Percentiles rank a stretch among this genome's conserved stretches.
Conservation (phyloP, 768 basidiomycete species). For the Favolaschia claudopus region DNA sequence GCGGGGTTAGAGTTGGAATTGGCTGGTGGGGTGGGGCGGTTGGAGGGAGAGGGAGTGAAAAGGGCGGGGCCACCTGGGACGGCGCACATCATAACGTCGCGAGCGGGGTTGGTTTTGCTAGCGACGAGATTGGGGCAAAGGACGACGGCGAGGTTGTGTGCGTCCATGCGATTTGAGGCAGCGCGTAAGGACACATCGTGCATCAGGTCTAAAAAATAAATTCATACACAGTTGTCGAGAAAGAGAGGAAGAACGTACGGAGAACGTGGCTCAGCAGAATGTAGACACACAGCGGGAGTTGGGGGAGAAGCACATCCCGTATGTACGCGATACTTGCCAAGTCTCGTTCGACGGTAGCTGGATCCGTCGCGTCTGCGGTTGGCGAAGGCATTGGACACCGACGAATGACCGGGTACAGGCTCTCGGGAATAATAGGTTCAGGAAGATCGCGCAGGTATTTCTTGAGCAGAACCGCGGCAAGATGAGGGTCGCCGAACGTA, state of each 20-base stretch:
- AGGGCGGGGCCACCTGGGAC: constrained; percentile 59
- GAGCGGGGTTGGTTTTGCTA: constrained; percentile 63
- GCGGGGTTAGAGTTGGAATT: constrained; percentile 31
- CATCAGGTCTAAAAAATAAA: constrained; percentile 65
- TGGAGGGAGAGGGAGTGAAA: constrained; percentile 35
- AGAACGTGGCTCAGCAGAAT: constrained; percentile 77
- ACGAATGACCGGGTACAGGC: constrained; percentile 67
- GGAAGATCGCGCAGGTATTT: constrained; percentile 86
- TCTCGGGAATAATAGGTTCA: constrained; percentile 78
- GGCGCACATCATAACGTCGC: constrained; percentile 78
- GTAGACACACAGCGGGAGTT: constrained; percentile 73
- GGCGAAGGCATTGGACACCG: constrained; percentile 64
- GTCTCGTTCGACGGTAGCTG: constrained; percentile 47
- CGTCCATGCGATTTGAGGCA: constrained; percentile 79
- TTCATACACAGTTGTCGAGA: constrained; percentile 14
- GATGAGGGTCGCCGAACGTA: constrained; percentile 78
- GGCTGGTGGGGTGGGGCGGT: constrained; percentile 16
- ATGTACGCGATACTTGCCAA: constrained; percentile 69
- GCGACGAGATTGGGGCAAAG: constrained; percentile 82
- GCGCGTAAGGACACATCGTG: constrained; percentile 80
- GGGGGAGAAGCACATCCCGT: constrained; percentile 70
- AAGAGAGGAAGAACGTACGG: constrained; percentile 48
- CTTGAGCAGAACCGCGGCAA: constrained; percentile 87
- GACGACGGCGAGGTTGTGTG: constrained; percentile 82
- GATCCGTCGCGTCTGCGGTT: constrained; percentile 44